phyloP scores from a whole-genome alignment of 2,329 filamentous ascomycete species.

The Volutella citrinella region DNA sequence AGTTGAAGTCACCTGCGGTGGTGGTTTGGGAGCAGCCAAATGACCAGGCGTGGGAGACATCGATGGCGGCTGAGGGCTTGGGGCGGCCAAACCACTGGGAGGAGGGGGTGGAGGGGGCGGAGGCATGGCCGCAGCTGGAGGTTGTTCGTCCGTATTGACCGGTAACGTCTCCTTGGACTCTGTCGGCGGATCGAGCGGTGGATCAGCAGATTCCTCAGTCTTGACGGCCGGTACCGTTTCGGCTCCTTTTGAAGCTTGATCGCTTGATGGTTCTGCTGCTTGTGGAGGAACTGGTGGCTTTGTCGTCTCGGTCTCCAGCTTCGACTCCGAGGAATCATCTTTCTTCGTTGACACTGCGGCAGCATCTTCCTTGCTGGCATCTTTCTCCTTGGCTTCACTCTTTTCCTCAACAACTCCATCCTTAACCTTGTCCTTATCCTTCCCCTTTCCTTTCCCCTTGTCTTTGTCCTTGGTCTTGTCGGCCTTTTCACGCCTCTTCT shows the following conservation, averaged over 20 bases:
- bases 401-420: slow-evolving; percentile 5
- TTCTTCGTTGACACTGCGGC: background rate
- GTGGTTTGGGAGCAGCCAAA: slow-evolving; percentile 11
- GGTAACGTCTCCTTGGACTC: too few species aligned
- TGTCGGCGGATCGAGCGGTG: too few species aligned
- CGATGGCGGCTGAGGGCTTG: slow-evolving; percentile 12
- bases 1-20: too few species aligned
- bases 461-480: slow-evolving; percentile 31
- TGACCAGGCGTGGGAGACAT: slow-evolving; percentile 7
- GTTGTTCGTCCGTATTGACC: slow-evolving; percentile 8
- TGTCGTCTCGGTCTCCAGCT: slow-evolving; percentile 5
- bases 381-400: slow-evolving; percentile 13
- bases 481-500: slow-evolving; percentile 49
- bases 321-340: slow-evolving; percentile 4
- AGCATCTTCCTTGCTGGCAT: slow-evolving; percentile 9
- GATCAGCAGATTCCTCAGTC: slow-evolving; percentile 9
- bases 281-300: slow-evolving; percentile 6
- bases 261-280: slow-evolving; percentile 1
- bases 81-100: slow-evolving; percentile 18
- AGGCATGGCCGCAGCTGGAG: slow-evolving; percentile 18
- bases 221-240: too few species aligned
- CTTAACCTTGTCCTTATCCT: slow-evolving; percentile 21
- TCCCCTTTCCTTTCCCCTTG: slow-evolving; percentile 23
- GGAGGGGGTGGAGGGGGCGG: slow-evolving; percentile 14
- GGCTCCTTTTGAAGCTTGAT: too few species aligned